Conservation (phyloP, 192 early-diverging fungal genomes). For the Umbelopsis ramanniana region DNA sequence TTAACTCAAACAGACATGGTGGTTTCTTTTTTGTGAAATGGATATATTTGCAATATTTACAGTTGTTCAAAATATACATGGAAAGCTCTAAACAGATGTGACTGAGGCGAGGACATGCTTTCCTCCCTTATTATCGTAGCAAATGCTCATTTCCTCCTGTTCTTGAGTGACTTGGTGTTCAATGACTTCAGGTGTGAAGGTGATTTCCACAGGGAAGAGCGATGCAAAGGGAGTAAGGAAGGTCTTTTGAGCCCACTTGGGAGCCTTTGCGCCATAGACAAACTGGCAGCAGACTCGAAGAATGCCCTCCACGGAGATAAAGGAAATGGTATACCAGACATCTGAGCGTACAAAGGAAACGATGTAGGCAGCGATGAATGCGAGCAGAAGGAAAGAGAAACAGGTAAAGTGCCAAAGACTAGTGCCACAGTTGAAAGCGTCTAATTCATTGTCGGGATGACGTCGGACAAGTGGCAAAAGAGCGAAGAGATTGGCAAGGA, state of each 20-base stretch:
- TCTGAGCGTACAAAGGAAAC: slow-evolving; percentile 14
- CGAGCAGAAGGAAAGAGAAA: neutral
- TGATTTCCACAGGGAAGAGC: slow-evolving; percentile 9
- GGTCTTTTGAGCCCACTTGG: slow-evolving; percentile 9
- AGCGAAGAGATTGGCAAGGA: slow-evolving; percentile 2
- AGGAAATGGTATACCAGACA: slow-evolving; percentile 19
- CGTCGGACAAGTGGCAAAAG: neutral
- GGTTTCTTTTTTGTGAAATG: neutral
- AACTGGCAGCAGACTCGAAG: slow-evolving; percentile 16
- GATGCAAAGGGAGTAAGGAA: neutral
- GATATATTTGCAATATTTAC: slow-evolving; percentile 1
- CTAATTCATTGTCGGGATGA: slow-evolving; percentile 3
- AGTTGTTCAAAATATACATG: neutral
- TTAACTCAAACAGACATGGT: neutral
- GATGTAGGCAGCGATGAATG: slow-evolving; percentile 3
- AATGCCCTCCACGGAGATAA: slow-evolving; percentile 13
- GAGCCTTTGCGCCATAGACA: slow-evolving; percentile 18
- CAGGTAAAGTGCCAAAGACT: slow-evolving; percentile 14
- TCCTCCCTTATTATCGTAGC: slow-evolving; percentile 11
- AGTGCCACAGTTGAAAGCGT: slow-evolving; percentile 14
- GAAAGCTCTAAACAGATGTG: neutral
- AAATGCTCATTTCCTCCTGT: slow-evolving; percentile 16
- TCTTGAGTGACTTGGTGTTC: slow-evolving; percentile 8
- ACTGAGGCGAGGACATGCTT: slow-evolving; percentile 1
- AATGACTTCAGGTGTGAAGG: slow-evolving; percentile 4